These are phyloP conservation scores for Hepatocystis sp. DNA, from an alignment of 169 alveolate genomes.

Conservation along the genomic window DNA sequence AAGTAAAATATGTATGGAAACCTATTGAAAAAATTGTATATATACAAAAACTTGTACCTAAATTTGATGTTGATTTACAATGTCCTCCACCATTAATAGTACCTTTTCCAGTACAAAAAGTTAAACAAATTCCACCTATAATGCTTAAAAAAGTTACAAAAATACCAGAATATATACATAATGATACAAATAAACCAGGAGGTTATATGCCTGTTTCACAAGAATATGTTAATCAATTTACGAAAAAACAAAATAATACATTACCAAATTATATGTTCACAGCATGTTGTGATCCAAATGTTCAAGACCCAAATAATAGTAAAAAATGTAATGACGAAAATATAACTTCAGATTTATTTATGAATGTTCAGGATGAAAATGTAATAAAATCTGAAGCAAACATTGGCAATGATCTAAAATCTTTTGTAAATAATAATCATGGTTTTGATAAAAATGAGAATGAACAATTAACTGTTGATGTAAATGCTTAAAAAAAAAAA, in stretches of 20 bases:
- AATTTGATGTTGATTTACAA: constrained; percentile 88
- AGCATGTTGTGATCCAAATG: constrained; percentile 21
- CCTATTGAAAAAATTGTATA: constrained; percentile 89
- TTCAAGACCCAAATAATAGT: not conserved
- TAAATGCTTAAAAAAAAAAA: too few species aligned
- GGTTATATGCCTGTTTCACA: constrained; percentile 83
- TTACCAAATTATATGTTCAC: constrained; percentile 8
- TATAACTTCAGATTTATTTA: not conserved
- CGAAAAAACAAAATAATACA: constrained; percentile 10
- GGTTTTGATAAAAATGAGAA: constrained; percentile 6
- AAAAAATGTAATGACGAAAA: not conserved
- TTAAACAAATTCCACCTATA: constrained; percentile 89
- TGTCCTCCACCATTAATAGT: constrained; percentile 91
- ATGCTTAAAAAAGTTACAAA: constrained; percentile 82
- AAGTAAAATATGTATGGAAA: constrained; percentile 88
- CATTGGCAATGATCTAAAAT: constrained; percentile 4
- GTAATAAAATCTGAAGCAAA: constrained; percentile 5
- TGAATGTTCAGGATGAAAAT: not conserved
- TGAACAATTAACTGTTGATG: not conserved
- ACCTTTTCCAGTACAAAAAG: constrained; percentile 88
- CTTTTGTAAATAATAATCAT: constrained; percentile 7
- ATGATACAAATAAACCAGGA: constrained; percentile 79
- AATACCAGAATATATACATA: constrained; percentile 68
- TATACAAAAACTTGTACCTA: constrained; percentile 87
- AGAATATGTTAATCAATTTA: constrained; percentile 78